These are phyloP conservation scores for Sapria himalayana DNA, from an alignment of 345 rosid genomes.

Conservation along the genomic window DNA sequence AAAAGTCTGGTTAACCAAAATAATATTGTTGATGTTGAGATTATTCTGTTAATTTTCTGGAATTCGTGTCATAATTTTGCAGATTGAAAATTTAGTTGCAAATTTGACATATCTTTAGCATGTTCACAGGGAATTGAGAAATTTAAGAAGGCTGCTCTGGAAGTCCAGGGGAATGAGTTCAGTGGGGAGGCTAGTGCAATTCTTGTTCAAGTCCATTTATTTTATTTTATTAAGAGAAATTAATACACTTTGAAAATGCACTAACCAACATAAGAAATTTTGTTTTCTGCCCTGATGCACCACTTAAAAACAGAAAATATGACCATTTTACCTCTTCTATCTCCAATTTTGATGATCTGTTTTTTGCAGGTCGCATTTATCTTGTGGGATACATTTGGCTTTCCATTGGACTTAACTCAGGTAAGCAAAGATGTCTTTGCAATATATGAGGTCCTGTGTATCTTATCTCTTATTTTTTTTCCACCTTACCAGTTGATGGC, in stretches of 20 bases:
- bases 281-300: slow-evolving; percentile 1
- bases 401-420: slow-evolving; percentile 91
- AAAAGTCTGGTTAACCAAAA: no score
- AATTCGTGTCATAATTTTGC: no score
- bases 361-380: slow-evolving; percentile 75
- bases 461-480: slow-evolving; percentile 8
- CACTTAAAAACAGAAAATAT: background rate
- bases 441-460: background rate
- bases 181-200: slow-evolving; percentile 47
- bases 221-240: no score
- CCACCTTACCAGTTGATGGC: slow-evolving; percentile 54
- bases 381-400: slow-evolving; percentile 95
- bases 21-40: no score
- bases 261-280: background rate
- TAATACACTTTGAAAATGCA: background rate
- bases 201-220: no score
- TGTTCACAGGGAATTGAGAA: slow-evolving; percentile 69
- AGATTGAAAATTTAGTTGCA: no score
- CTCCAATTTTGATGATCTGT: background rate
- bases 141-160: slow-evolving; percentile 77
- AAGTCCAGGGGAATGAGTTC: slow-evolving; percentile 46
- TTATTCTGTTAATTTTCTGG: no score
- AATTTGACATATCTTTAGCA: slow-evolving; percentile 7
- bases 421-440: slow-evolving; percentile 15
- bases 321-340: background rate